Evolutionary conservation across 768 basidiomycete species (phyloP), one percentile per base, ranked within the genome.

Genomic region (Lactarius deliciosus): DNA sequence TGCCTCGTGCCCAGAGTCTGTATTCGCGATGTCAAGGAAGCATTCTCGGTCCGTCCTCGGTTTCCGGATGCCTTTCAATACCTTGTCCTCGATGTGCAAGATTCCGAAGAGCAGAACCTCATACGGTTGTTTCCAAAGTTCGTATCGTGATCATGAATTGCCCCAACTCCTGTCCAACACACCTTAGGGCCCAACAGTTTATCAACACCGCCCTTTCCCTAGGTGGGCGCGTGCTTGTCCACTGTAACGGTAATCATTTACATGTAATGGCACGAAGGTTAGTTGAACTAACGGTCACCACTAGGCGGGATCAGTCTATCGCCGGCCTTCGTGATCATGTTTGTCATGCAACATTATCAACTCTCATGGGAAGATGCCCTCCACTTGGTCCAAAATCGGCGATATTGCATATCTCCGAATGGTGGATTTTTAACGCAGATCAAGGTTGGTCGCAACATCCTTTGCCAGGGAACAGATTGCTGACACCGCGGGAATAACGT

Each of bases 341-440:
- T 91, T 74, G 92, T 92, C 43, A 95, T 95, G 93, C 89, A 91
- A 66, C 85, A 89, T 72, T 87, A 87, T 74, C 85, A 86, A 34
- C 77, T 94, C 34, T 86, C 87, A 45, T 94, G 90, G 89, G 92
- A 94, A 78, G 92, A 95, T 63, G 93, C 92, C 0, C 80, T 95
- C 57, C 92, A 93, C 72, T 77, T 91, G 73, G 93, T 95, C 4
- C 93, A 95, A 76, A 94, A 94, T 70, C 83, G 94, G 57, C 84
- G 94, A 55, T 97, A 96, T 72, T 97, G 94, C 76, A 95, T 96
- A 69, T 92, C 92, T 1, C 95, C 94, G 13, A 94, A 96, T 72
- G 87, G 89, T 16, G 94, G 93, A 3, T 97, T 97, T 77, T 75
- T 96, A 72, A 92, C 91, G 11, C 94, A 96, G 75, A 89, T 96